Conservation (phyloP, 2,329 filamentous ascomycete species). For the Fusarium pininemorale region DNA sequence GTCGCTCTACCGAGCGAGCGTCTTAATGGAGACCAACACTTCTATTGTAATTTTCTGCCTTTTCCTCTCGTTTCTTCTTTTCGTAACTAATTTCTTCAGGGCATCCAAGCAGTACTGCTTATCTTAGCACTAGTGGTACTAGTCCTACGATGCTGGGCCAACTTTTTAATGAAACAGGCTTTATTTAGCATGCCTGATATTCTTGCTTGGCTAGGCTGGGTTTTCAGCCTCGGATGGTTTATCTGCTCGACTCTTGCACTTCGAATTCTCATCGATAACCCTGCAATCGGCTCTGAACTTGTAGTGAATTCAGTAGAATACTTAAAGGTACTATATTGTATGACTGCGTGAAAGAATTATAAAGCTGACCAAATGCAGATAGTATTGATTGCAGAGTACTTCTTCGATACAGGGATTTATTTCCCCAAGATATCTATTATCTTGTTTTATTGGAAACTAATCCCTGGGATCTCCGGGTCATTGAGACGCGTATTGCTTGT, state of each 20-base stretch:
- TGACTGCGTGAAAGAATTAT: not conserved
- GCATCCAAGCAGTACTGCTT: not conserved
- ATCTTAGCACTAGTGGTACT: not conserved
- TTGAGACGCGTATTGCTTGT: not conserved
- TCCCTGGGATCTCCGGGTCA: not conserved
- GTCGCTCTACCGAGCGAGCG: not conserved
- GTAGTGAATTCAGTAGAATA: constrained; percentile 1
- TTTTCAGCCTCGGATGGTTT: constrained; percentile 17
- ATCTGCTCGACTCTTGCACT: constrained; percentile 16
- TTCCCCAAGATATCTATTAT: constrained; percentile 10
- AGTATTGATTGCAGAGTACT: constrained; percentile 2
- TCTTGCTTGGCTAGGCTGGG: constrained; percentile 8
- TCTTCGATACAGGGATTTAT: constrained; percentile 12
- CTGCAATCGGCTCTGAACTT: not conserved
- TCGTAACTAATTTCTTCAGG: not conserved
- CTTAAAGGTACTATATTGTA: not conserved
- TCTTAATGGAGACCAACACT: not conserved
- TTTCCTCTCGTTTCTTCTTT: not conserved
- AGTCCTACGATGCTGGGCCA: not conserved
- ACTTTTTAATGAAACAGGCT: not conserved
- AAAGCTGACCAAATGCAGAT: not conserved
- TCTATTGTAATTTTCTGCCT: not conserved
- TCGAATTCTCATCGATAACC: constrained; percentile 4
- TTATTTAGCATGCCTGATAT: not conserved
- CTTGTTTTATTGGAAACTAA: constrained; percentile 12